A percentile compares a stretch with the other conserved stretches of the same genome.
phyloP scores from a whole-genome alignment of 75 land plant species.

The Adiantum capillusveneris region DNA sequence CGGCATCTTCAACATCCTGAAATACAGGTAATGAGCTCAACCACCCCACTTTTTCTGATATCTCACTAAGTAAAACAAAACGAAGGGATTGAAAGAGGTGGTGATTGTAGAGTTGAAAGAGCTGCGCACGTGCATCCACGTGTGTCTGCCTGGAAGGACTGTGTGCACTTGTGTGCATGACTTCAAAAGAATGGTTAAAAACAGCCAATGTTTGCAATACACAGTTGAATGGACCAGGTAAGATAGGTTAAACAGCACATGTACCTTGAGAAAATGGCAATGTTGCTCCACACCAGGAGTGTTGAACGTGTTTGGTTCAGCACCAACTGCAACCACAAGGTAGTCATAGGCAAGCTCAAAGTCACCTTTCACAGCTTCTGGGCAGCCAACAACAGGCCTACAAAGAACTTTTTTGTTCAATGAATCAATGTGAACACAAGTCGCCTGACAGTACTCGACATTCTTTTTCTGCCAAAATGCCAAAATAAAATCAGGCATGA shows the following conservation, averaged over 20 bases:
- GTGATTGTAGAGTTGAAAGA: too few species aligned
- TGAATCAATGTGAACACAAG: slow-evolving; percentile 70
- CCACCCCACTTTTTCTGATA: too few species aligned
- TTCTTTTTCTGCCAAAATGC: slow-evolving; percentile 25
- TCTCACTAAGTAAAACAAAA: too few species aligned
- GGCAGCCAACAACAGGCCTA: slow-evolving; percentile 20
- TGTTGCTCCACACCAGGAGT: slow-evolving; percentile 86
- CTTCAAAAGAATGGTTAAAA: too few species aligned
- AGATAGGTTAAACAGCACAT: background rate
- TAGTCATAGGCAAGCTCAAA: slow-evolving; percentile 78
- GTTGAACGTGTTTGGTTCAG: slow-evolving; percentile 76
- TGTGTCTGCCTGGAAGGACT: too few species aligned
- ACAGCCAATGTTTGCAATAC: too few species aligned
- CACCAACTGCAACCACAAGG: slow-evolving; percentile 79
- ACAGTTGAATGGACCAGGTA: too few species aligned
- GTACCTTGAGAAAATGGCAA: slow-evolving; percentile 84
- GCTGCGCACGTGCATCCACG: too few species aligned
- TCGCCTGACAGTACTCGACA: slow-evolving; percentile 64
- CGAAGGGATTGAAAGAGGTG: too few species aligned
- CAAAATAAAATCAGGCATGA: background rate
- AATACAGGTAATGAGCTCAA: background rate
- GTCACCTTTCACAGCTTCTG: slow-evolving; percentile 40
- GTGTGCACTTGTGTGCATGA: too few species aligned
- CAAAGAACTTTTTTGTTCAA: slow-evolving; percentile 59
- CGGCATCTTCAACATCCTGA: slow-evolving; percentile 95